Conservation (phyloP, 2,329 filamentous ascomycete genomes). For the Sclerotinia borealis region DNA sequence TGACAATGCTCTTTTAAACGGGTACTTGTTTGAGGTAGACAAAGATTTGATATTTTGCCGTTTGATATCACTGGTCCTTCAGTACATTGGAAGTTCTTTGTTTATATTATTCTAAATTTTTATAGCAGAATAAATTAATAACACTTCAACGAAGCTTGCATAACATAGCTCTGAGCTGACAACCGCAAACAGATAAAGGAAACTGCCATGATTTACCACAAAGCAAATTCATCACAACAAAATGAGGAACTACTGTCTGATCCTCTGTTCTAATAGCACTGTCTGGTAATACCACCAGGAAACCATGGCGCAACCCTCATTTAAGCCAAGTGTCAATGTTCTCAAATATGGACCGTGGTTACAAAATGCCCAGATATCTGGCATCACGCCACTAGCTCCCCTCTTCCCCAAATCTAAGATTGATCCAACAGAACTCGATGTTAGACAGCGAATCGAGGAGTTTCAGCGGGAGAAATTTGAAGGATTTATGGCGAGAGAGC, state of each 20-base stretch:
- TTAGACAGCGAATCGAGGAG: background rate
- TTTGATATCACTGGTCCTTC: background rate
- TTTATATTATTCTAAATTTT: background rate
- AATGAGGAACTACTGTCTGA: background rate
- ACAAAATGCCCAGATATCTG: background rate
- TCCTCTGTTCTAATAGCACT: background rate
- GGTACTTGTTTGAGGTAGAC: background rate
- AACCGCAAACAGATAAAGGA: background rate
- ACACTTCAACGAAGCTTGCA: background rate
- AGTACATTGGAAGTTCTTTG: background rate
- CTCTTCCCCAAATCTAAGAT: background rate
- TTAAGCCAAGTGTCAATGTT: background rate
- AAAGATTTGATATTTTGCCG: background rate
- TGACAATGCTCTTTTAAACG: background rate
- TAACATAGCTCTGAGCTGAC: background rate
- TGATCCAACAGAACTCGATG: background rate
- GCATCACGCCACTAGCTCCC: background rate
- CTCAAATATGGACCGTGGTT: conserved; percentile 1
- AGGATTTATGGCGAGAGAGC: conserved; percentile 17
- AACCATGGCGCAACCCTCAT: background rate
- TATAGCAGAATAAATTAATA: background rate
- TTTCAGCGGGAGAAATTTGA: conserved; percentile 11
- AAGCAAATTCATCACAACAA: background rate
- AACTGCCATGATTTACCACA: too few species aligned
- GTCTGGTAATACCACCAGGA: too few species aligned